Conservation (phyloP, 2,329 filamentous ascomycete species). For the Arthroderma sp. region DNA sequence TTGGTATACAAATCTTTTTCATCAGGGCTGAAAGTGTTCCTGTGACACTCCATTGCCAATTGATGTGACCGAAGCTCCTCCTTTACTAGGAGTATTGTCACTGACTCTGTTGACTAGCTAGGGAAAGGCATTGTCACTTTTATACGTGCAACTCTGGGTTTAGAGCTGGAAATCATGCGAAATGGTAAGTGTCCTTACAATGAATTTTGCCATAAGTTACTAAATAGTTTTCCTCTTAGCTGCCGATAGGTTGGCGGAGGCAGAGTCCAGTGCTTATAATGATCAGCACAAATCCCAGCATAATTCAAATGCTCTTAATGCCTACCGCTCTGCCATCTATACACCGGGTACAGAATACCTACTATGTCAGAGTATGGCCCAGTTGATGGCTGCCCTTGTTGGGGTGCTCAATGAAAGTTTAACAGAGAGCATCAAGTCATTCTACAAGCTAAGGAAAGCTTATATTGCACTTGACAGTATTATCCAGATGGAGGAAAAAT, state of each 20-base stretch:
- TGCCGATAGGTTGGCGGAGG: constrained; percentile 54
- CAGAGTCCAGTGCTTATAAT: constrained; percentile 61
- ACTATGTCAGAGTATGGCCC: constrained; percentile 68
- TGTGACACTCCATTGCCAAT: too few species aligned
- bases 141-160: constrained; percentile 72
- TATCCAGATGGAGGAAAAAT: constrained; percentile 57
- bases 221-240: constrained; percentile 33
- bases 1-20: constrained; percentile 18
- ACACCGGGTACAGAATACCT: constrained; percentile 76
- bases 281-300: constrained; percentile 65
- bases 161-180: constrained; percentile 83
- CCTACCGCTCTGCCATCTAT: constrained; percentile 53
- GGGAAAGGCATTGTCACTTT: constrained; percentile 72
- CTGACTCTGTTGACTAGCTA: constrained; percentile 36
- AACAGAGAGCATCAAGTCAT: constrained; percentile 79
- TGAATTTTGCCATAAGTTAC: neutral
- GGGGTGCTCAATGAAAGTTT: constrained; percentile 84
- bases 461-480: constrained; percentile 72
- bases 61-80: too few species aligned
- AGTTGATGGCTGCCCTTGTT: constrained; percentile 80
- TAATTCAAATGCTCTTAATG: constrained; percentile 38
- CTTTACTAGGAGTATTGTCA: too few species aligned
- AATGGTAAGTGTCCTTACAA: constrained; percentile 38
- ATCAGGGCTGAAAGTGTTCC: neutral
- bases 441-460: constrained; percentile 84